These are phyloP conservation scores for Pseudisothecium myosuroides DNA, from an alignment of 225 moss, liverwort and hornwort genomes.

Conservation along the genomic window DNA sequence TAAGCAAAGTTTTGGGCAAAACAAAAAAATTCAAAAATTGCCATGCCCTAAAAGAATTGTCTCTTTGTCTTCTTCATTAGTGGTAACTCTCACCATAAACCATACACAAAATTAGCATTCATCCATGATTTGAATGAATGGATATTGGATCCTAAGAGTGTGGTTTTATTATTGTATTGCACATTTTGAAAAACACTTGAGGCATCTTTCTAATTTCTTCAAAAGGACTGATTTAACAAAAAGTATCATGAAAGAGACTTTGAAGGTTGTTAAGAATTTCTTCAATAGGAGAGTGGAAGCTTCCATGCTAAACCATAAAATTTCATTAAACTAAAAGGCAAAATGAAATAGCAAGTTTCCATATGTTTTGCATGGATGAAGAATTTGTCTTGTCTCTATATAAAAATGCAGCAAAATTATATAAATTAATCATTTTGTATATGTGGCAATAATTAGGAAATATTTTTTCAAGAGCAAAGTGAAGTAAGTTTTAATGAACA, in stretches of 20 bases:
- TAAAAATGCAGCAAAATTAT: not conserved
- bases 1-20: not conserved
- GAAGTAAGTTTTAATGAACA: not conserved
- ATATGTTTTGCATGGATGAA: not conserved
- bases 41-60: not conserved
- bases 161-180: rapidly evolving
- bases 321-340: not conserved
- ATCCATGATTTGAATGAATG: not conserved
- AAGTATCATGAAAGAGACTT: not conserved
- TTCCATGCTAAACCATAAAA: not conserved
- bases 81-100: not conserved
- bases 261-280: not conserved
- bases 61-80: not conserved
- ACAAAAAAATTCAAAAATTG: not conserved
- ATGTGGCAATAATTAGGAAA: not conserved
- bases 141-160: not conserved
- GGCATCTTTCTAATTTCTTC: not conserved
- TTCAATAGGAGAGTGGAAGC: not conserved
- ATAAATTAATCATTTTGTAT: rapidly evolving
- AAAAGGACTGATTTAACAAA: not conserved
- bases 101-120: not conserved
- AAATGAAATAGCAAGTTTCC: not conserved
- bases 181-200: not conserved
- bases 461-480: not conserved
- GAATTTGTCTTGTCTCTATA: rapidly evolving